phyloP scores from a whole-genome alignment of 768 basidiomycete genomes.

The Agrocybe pediades region DNA sequence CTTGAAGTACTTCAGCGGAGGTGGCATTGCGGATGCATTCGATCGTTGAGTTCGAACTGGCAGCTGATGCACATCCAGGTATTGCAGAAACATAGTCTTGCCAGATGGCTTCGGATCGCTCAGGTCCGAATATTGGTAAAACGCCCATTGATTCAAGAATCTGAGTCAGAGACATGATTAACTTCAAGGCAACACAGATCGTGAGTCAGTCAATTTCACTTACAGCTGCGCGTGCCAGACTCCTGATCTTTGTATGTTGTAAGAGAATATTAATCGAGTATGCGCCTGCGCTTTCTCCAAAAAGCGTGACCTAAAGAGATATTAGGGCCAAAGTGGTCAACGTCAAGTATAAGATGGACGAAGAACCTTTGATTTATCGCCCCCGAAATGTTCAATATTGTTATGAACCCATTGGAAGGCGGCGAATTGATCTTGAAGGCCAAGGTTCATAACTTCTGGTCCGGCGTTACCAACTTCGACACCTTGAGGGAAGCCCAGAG shows the following conservation, averaged over 20 bases:
- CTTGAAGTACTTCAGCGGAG: constrained; percentile 4
- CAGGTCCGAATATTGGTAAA: constrained; percentile 31
- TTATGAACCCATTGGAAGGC: constrained; percentile 55
- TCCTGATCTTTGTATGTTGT: constrained; percentile 26
- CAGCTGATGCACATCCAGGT: constrained; percentile 25
- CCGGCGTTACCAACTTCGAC: constrained; percentile 20
- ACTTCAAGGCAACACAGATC: neutral
- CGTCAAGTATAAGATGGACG: no score
- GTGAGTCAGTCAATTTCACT: neutral
- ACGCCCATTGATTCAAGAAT: constrained; percentile 38
- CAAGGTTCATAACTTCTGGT: constrained; percentile 35
- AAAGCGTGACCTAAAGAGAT: constrained; percentile 42
- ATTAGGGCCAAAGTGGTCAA: no score
- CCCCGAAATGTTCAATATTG: constrained; percentile 60
- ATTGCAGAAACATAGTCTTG: constrained; percentile 34
- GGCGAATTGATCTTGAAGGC: constrained; percentile 42
- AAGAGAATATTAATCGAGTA: constrained; percentile 35
- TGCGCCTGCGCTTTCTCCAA: constrained; percentile 55
- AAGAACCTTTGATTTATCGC: constrained; percentile 35
- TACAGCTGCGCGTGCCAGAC: constrained; percentile 32
- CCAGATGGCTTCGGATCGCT: constrained; percentile 30
- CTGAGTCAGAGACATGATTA: constrained; percentile 12
- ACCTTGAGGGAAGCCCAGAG: constrained; percentile 44
- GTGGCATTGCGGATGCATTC: constrained; percentile 25
- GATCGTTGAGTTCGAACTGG: constrained; percentile 27